phyloP scores from a whole-genome alignment of 2,329 filamentous ascomycete genomes.

The Fusarium tjaetaba region DNA sequence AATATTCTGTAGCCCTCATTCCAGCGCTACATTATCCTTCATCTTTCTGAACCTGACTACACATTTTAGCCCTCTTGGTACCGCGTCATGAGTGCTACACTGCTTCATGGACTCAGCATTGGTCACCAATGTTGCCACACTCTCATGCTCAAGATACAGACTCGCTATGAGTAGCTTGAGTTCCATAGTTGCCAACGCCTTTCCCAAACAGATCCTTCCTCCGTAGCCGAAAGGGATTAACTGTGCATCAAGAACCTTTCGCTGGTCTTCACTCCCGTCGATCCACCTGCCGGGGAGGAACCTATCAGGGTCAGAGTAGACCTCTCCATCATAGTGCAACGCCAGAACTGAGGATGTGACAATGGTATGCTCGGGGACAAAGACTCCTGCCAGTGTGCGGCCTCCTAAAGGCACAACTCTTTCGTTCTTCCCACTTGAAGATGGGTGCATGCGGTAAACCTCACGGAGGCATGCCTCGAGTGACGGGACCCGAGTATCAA shows the following conservation, averaged over 20 bases:
- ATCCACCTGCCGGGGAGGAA: not conserved
- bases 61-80: not conserved
- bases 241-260: not conserved
- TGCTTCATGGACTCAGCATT: not conserved
- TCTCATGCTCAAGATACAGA: not conserved
- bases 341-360: not conserved
- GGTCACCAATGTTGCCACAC: not conserved
- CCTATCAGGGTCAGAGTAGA: not conserved
- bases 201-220: not conserved
- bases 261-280: not conserved
- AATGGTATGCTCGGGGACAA: not conserved
- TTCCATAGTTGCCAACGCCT: not conserved
- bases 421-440: not conserved
- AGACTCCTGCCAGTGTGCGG: not conserved
- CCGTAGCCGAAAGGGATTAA: not conserved
- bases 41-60: not conserved
- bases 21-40: rapidly evolving
- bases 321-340: not conserved
- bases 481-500: not conserved
- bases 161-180: not conserved
- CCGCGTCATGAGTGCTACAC: not conserved
- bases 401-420: not conserved
- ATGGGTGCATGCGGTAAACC: not conserved
- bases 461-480: not conserved
- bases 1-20: too few species aligned